Evolutionary conservation across 2,329 filamentous ascomycete species (phyloP), one percentile per base, ranked within the genome.

Genomic region (Aspergillus udagawae): DNA sequence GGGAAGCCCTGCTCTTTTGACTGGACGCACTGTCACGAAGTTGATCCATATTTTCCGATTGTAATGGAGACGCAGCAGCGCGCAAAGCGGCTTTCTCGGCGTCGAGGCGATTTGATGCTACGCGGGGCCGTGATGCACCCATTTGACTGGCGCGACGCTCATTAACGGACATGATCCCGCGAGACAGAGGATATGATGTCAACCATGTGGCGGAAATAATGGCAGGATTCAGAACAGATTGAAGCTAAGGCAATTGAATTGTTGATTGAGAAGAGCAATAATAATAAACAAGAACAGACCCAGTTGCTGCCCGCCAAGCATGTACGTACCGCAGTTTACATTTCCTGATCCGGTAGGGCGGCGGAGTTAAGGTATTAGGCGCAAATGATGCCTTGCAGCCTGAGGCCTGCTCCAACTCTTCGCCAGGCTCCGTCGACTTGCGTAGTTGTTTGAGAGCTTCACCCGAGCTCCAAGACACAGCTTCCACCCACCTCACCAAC

Each of bases 121-220:
- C 73, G 69, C 75, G 74, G 69, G 74, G 70, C 67, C 73, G 69
- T 62, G 69, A 58, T 61, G 69, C 70, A 65, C 65, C 72, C 67
- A 74, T 68, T 62, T 75, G 69, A 61, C 65, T 71, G 62, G 69
- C 63, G 62, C 71, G 68, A 60, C 72, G 74, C 60, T 76, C 74
- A 74, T 76, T 71, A 67, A 66, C 60, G 68, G 72, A 72, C 68
- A 75, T 74, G 56, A 63, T 69, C 69, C 69, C 63, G 62, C 63
- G 61, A 63, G 62, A 60, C 56, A 59, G 60, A 58, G 54, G 59
- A 54, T 49, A 57, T 53, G 58, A 45, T 50, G 23, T 56, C 55
- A 49, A 61, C 66, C 66, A 70, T 69, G 59, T 60, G 69, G 54
- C 56, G 59, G 50, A 58, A 42, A 44, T n/a, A 35, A 27, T 49